These are phyloP conservation scores for Aspergillus sp. DNA, from an alignment of 2,329 filamentous ascomycete species.

Conservation along the genomic window DNA sequence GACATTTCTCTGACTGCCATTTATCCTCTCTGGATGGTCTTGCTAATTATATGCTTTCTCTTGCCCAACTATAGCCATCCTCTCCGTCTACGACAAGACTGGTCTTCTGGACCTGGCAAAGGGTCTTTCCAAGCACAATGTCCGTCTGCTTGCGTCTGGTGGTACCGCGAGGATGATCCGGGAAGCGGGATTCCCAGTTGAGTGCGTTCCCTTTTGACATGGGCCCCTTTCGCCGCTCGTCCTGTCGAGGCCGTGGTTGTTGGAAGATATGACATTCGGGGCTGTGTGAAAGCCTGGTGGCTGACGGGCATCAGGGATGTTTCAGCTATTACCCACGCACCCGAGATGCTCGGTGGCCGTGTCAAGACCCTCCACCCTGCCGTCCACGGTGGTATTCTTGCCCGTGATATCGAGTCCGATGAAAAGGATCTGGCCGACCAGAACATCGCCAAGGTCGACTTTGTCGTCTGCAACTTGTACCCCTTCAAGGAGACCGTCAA, in stretches of 20 bases:
- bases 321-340: conserved; percentile 93
- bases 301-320: conserved; percentile 70
- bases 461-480: conserved; percentile 97
- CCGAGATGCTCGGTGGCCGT: conserved; percentile 91
- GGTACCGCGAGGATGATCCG: conserved; percentile 96
- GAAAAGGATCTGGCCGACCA: conserved; percentile 95
- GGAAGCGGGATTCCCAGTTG: conserved; percentile 92
- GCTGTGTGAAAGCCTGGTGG: neutral
- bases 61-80: conserved; percentile 65
- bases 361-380: conserved; percentile 97
- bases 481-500: conserved; percentile 98
- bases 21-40: conserved; percentile 6
- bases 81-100: conserved; percentile 99
- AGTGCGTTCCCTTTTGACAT: conserved; percentile 62
- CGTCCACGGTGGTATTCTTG: conserved; percentile 82
- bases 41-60: conserved; percentile 17
- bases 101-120: conserved; percentile 91
- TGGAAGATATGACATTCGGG: conserved; percentile 2
- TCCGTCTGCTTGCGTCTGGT: conserved; percentile 90
- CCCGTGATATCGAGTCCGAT: conserved; percentile 90
- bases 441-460: conserved; percentile 94
- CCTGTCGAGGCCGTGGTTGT: neutral
- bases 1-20: conserved; percentile 19
- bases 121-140: conserved; percentile 84
- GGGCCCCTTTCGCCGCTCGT: neutral